These are phyloP conservation scores for Magnaporthiopsis poae DNA, from an alignment of 2,329 filamentous ascomycete species.

Conservation along the genomic window DNA sequence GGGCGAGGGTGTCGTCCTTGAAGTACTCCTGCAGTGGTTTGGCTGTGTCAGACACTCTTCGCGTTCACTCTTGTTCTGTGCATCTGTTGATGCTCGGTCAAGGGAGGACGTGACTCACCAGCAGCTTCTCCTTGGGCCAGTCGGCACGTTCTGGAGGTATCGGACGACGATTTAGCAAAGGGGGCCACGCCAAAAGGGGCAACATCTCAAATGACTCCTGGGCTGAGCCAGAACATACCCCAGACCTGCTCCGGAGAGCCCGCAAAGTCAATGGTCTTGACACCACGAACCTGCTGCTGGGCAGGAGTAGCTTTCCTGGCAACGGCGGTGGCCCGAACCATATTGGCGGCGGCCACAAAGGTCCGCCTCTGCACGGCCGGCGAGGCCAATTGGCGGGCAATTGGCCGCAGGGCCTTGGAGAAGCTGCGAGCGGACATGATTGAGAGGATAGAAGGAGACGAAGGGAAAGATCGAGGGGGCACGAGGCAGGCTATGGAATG, in stretches of 20 bases:
- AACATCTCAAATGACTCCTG: background rate
- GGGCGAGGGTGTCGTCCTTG: slow-evolving; percentile 97
- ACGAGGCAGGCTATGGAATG: slow-evolving; percentile 10
- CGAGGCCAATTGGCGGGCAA: slow-evolving; percentile 54
- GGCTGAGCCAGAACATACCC: slow-evolving; percentile 44
- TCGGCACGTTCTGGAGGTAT: slow-evolving; percentile 72
- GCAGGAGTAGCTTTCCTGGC: slow-evolving; percentile 33
- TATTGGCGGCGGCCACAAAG: slow-evolving; percentile 50
- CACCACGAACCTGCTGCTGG: slow-evolving; percentile 63
- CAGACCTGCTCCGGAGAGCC: slow-evolving; percentile 90
- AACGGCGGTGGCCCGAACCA: slow-evolving; percentile 41
- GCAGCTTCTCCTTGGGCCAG: slow-evolving; percentile 97
- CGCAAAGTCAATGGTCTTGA: slow-evolving; percentile 99
- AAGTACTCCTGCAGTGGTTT: slow-evolving; percentile 72
- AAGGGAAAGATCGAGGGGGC: slow-evolving; percentile 18
- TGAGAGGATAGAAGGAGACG: slow-evolving; percentile 19
- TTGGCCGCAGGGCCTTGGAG: slow-evolving; percentile 55
- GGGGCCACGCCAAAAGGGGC: too few species aligned
- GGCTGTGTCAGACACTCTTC: slow-evolving; percentile 4
- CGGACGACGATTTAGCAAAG: background rate
- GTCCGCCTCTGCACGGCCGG: slow-evolving; percentile 53
- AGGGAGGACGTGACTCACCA: slow-evolving; percentile 50
- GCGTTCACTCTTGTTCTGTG: background rate
- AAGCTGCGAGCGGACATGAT: slow-evolving; percentile 72
- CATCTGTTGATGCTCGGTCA: background rate